Evolutionary conservation across 108 stramenopile species (phyloP).

Genomic region (Fragilaria radians): DNA sequence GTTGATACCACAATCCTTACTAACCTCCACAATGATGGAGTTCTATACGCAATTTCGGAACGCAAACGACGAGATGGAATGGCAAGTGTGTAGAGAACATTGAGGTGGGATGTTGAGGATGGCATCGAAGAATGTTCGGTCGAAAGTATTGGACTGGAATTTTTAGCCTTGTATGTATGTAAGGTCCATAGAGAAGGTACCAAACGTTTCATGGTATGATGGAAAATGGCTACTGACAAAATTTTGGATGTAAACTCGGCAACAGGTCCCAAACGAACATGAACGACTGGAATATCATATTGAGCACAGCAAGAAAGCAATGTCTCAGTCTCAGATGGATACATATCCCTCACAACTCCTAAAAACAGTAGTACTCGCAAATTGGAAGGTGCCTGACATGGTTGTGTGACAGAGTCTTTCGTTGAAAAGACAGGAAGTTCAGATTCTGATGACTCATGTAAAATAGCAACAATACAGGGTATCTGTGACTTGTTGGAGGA

Average conservation of each 20-base stretch:
- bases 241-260: too few relatives aligned
- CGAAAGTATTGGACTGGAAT: too few relatives aligned
- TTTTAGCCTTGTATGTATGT: too few relatives aligned
- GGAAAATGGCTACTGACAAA: too few relatives aligned
- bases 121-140: too few relatives aligned
- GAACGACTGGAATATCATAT: slow-evolving; percentile 34
- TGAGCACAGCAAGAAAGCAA: slow-evolving; percentile 32
- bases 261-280: slow-evolving; percentile 60
- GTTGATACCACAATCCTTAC: slow-evolving; percentile 58
- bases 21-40: slow-evolving; percentile 55
- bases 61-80: too few relatives aligned
- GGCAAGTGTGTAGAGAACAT: too few relatives aligned
- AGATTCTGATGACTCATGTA: slow-evolving; percentile 59
- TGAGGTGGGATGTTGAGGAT: too few relatives aligned
- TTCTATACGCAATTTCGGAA: too few relatives aligned
- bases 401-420: not conserved
- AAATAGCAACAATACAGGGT: slow-evolving; percentile 35
- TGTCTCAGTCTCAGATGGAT: slow-evolving; percentile 31
- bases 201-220: too few relatives aligned
- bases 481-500: slow-evolving; percentile 5
- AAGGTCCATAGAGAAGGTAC: too few relatives aligned
- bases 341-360: slow-evolving; percentile 75
- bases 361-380: slow-evolving; percentile 45
- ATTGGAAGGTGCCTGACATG: not conserved
- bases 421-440: slow-evolving; percentile 63